Evolutionary conservation across 164 flowering plant genomes (phyloP), one percentile per base, ranked within the genome.

Genomic region (Echeveria elegans): DNA sequence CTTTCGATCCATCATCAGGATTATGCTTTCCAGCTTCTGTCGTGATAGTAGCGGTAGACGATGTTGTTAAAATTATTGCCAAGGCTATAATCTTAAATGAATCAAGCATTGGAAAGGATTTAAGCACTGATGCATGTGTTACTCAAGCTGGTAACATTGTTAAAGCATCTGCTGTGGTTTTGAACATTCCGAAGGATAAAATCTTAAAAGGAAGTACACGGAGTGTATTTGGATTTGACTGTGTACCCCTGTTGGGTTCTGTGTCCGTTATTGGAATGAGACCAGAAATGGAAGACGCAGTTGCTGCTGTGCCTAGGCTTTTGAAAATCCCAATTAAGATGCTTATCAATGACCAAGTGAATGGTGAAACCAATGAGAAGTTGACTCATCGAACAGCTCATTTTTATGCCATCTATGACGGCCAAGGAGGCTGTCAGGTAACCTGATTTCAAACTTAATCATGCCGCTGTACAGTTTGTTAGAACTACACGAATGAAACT

Each of bases 341-440:
- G 84, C 79, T 81, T 16, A 69, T 70, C 23, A 77, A 73, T 9
- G 71, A 79, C 62, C 69, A 48, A 16, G 69, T 36, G 21, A 32
- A 70, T 34, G 75, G 70, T 67, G 80, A 76, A 66, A 37, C 75
- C 52, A 72, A 71, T 69, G 73, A 66, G 12, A 75, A 71, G 68
- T 66, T 76, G 61, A 74, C 74, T 24, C 75, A 76, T 67, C 71
- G 74, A 40, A 66, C 77, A 19, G 68, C 70, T 37, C 84, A 81
- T 45, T 81, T 81, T 34, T 81, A 73, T 63, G 84, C 79, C 3
- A 79, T 81, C 36, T 81, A 79, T 66, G 84, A 81, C 72, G 84
- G 84, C 16, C 84, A 81, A 68, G 84, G 84, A 11, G 84, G 82
- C 38, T 66, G 72, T 63, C 84, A 77, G 84, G 84, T 80, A 63